A percentile compares a stretch with the other conserved stretches of the same genome.
Evolutionary conservation across 2,329 filamentous ascomycete species (phyloP).

Genomic region (Alternaria hordeiaustralica): DNA sequence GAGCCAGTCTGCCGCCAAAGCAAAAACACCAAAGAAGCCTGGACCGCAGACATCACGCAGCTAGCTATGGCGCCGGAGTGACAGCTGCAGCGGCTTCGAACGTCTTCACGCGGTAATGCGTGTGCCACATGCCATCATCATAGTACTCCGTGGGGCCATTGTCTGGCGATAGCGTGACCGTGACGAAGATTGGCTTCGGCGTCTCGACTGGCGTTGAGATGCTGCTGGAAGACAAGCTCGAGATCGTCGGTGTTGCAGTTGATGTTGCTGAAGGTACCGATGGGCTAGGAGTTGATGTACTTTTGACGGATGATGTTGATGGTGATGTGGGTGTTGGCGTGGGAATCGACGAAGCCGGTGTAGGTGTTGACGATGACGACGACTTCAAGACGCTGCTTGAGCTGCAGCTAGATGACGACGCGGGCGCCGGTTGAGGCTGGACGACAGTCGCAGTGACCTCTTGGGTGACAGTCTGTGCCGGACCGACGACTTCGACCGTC

Average conservation of each 20-base stretch:
- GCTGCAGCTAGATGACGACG: slow-evolving; percentile 20
- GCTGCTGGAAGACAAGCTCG: slow-evolving; percentile 11
- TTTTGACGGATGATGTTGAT: not conserved
- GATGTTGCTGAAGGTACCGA: slow-evolving; percentile 30
- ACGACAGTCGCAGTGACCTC: slow-evolving; percentile 31
- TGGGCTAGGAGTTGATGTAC: slow-evolving; percentile 17
- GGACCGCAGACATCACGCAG: not conserved
- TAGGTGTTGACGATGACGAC: slow-evolving; percentile 2
- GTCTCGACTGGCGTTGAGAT: slow-evolving; percentile 21
- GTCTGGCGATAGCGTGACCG: slow-evolving; percentile 36
- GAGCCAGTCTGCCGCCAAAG: slow-evolving; percentile 7
- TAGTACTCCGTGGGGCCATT: slow-evolving; percentile 48
- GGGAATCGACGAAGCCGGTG: not conserved
- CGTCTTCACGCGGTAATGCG: slow-evolving; percentile 49
- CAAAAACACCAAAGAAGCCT: not conserved
- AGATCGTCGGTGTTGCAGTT: slow-evolving; percentile 15
- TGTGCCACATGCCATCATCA: slow-evolving; percentile 56
- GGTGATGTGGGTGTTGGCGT: slow-evolving; percentile 5
- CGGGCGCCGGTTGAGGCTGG: slow-evolving; percentile 15
- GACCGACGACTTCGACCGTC: slow-evolving; percentile 34
- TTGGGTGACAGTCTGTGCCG: slow-evolving; percentile 31
- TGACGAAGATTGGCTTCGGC: slow-evolving; percentile 36
- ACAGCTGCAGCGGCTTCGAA: slow-evolving; percentile 24
- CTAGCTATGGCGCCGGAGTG: slow-evolving; percentile 1
- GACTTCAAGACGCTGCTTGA: slow-evolving; percentile 15